These are phyloP conservation scores for Fusarium sp. DNA, from an alignment of 2,329 filamentous ascomycete genomes.

Conservation along the genomic window DNA sequence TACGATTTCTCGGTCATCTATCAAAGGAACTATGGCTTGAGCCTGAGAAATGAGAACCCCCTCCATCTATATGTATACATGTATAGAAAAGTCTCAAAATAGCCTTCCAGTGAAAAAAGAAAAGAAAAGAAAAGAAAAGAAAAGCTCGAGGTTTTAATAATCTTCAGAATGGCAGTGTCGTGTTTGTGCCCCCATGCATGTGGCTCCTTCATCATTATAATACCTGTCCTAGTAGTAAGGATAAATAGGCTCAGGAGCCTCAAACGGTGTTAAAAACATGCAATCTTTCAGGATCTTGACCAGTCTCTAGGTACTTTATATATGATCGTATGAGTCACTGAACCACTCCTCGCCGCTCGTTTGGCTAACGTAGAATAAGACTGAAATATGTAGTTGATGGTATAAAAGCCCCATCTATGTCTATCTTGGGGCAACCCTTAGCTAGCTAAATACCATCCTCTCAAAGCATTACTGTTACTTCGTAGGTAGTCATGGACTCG, in stretches of 20 bases:
- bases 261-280: neutral
- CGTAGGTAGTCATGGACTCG: neutral
- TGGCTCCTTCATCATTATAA: neutral
- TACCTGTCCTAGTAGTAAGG: neutral
- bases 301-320: neutral
- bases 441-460: neutral
- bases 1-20: constrained; percentile 19
- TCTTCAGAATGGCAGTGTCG: neutral
- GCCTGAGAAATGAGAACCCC: neutral
- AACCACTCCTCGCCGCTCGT: neutral
- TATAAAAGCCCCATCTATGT: neutral
- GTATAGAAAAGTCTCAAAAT: neutral
- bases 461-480: neutral
- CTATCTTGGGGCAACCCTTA: neutral
- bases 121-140: too few relatives aligned
- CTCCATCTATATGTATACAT: neutral
- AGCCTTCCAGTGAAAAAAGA: neutral
- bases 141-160: neutral
- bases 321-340: neutral
- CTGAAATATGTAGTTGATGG: neutral
- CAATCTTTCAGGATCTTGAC: neutral
- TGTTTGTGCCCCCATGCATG: neutral
- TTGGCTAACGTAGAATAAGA: neutral
- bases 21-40: constrained; percentile 36
- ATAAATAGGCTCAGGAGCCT: neutral